Conservation (phyloP, 163 green algal genomes). For the Picocystis sp. region DNA sequence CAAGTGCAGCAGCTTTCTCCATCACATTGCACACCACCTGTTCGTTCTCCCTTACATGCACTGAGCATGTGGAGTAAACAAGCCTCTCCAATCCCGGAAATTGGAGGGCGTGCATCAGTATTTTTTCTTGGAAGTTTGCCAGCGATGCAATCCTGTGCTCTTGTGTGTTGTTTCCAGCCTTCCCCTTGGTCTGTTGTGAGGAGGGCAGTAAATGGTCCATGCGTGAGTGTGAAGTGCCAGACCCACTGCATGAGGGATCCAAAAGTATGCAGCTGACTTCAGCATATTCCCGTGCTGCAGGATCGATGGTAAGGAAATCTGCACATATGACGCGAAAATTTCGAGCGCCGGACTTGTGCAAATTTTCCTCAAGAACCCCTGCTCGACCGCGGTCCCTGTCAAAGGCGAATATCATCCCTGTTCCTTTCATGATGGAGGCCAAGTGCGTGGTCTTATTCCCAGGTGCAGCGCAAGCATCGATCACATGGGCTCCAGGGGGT, state of each 20-base stretch:
- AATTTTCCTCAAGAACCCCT: slow-evolving; percentile 44
- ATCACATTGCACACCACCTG: slow-evolving; percentile 69
- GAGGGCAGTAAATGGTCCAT: slow-evolving; percentile 68
- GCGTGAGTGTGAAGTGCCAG: slow-evolving; percentile 51
- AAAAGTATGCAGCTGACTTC: slow-evolving; percentile 50
- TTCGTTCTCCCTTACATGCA: slow-evolving; percentile 85
- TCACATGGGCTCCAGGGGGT: slow-evolving; percentile 32
- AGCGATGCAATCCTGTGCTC: slow-evolving; percentile 22
- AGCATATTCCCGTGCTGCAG: slow-evolving; percentile 16
- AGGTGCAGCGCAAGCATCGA: slow-evolving; percentile 87
- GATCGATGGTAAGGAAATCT: slow-evolving; percentile 63
- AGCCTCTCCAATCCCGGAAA: slow-evolving; percentile 65
- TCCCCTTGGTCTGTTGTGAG: neutral
- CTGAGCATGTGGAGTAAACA: slow-evolving; percentile 82
- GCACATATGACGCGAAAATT: slow-evolving; percentile 15
- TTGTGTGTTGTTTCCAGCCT: slow-evolving; percentile 16
- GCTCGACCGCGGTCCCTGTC: slow-evolving; percentile 59
- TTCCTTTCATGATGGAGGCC: slow-evolving; percentile 31
- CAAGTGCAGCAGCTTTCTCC: slow-evolving; percentile 21
- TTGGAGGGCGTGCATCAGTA: slow-evolving; percentile 54
- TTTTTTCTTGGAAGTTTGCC: slow-evolving; percentile 36
- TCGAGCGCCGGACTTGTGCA: slow-evolving; percentile 24
- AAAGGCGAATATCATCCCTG: slow-evolving; percentile 56
- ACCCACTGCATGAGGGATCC: slow-evolving; percentile 86
- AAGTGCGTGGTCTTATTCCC: slow-evolving; percentile 98